Evolutionary conservation across 345 rosid genomes (phyloP).

Genomic region (Brassica cretica): DNA sequence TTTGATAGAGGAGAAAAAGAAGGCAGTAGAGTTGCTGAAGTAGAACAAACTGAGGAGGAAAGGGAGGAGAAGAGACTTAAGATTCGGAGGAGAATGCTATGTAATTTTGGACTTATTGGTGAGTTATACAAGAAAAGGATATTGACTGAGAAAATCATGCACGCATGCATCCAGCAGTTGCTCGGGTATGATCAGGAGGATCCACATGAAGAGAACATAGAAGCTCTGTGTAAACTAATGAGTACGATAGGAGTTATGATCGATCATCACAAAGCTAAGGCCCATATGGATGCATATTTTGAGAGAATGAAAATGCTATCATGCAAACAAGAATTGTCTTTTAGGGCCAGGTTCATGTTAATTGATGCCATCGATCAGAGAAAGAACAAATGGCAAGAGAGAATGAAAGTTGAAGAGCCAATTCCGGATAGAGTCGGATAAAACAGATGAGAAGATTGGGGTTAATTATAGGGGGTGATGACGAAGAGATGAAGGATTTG

Average conservation of each 20-base stretch:
- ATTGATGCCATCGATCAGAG: slow-evolving; percentile 86
- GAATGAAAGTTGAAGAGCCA: slow-evolving; percentile 99
- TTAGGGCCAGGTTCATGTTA: slow-evolving; percentile 91
- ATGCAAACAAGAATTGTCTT: slow-evolving; percentile 66
- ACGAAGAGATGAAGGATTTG: too few relatives aligned
- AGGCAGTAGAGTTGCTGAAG: slow-evolving; percentile 68
- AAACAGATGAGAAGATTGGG: too few relatives aligned
- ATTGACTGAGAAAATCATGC: slow-evolving; percentile 93
- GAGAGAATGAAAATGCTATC: too few relatives aligned
- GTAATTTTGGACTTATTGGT: slow-evolving; percentile 94
- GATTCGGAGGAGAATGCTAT: slow-evolving; percentile 90
- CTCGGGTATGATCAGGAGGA: slow-evolving; percentile 70
- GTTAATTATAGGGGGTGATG: too few relatives aligned
- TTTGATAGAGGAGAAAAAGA: slow-evolving; percentile 92
- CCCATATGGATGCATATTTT: slow-evolving; percentile 73
- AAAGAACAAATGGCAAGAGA: slow-evolving; percentile 91
- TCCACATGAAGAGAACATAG: slow-evolving; percentile 91
- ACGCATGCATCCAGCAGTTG: slow-evolving; percentile 70
- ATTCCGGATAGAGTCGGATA: background rate
- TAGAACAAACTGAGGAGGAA: slow-evolving; percentile 74
- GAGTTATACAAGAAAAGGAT: slow-evolving; percentile 90
- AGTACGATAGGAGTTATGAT: slow-evolving; percentile 89
- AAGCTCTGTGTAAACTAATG: slow-evolving; percentile 89
- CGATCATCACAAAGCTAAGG: slow-evolving; percentile 70
- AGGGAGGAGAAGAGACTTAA: slow-evolving; percentile 86